These are phyloP conservation scores for Sporothrix schenckii DNA, from an alignment of 2,329 filamentous ascomycete genomes.

Conservation along the genomic window DNA sequence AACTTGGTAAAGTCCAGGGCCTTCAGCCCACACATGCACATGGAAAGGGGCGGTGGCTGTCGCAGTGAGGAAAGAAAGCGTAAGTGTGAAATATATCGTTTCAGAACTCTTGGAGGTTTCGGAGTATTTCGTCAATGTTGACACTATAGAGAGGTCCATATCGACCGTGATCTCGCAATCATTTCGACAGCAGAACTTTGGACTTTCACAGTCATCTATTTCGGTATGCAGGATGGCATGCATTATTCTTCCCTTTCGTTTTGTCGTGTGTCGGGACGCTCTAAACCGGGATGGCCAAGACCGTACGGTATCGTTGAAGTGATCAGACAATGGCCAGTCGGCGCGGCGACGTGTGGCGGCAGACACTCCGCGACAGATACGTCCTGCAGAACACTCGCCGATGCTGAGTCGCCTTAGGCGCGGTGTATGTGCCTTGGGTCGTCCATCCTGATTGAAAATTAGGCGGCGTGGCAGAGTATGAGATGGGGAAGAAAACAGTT, in stretches of 20 bases:
- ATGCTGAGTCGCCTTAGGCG: not conserved
- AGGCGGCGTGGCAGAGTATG: not conserved
- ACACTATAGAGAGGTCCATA: not conserved
- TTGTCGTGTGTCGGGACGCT: not conserved
- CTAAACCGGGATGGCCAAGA: not conserved
- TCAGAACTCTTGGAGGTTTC: not conserved
- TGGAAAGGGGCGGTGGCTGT: not conserved
- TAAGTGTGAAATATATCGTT: not conserved
- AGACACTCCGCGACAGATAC: not conserved
- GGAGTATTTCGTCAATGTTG: not conserved
- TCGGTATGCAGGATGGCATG: too few relatives aligned
- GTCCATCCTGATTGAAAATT: not conserved
- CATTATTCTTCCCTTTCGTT: too few relatives aligned
- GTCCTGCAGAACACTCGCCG: not conserved
- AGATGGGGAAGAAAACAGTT: too few relatives aligned
- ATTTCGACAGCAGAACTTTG: not conserved
- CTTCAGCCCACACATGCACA: not conserved
- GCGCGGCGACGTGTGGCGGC: not conserved
- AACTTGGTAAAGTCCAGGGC: not conserved
- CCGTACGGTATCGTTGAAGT: not conserved
- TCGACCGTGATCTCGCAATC: too few relatives aligned
- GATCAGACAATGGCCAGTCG: not conserved
- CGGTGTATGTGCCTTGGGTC: not conserved
- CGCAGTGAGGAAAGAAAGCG: not conserved
- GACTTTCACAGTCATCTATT: too few relatives aligned